Conservation (phyloP, 2,329 filamentous ascomycete genomes). For the Paraphaeosphaeria sporulosa region DNA sequence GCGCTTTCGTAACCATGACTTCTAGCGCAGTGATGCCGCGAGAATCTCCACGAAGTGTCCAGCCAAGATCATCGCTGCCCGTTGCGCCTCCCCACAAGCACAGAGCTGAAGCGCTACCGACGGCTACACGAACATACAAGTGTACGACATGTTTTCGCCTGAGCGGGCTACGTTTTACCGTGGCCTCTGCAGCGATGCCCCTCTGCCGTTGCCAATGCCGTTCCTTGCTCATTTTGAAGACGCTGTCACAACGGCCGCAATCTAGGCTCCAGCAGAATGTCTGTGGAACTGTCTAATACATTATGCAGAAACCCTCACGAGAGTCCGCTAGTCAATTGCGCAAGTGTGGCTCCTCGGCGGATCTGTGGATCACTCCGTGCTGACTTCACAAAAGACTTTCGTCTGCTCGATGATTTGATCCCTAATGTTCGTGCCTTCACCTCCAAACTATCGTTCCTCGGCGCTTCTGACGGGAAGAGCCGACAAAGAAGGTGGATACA, state of each 20-base stretch:
- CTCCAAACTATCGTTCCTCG: constrained; percentile 6
- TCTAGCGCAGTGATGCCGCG: too few relatives aligned
- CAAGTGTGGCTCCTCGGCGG: constrained; percentile 2
- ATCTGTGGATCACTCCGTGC: background rate
- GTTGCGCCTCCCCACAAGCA: constrained; percentile 1
- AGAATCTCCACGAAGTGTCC: background rate
- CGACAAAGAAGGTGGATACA: background rate
- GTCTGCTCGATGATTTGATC: background rate
- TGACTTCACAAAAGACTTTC: background rate
- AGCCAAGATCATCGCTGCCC: background rate
- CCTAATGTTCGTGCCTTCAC: background rate
- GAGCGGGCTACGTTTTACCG: background rate
- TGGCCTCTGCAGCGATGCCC: background rate
- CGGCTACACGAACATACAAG: background rate
- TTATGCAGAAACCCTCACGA: background rate
- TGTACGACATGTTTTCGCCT: background rate
- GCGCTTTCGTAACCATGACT: background rate
- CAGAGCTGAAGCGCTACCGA: background rate
- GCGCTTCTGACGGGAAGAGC: constrained; percentile 8
- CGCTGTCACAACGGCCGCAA: background rate
- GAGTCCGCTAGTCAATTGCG: constrained; percentile 3
- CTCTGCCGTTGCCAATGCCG: too few relatives aligned
- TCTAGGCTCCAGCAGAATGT: background rate
- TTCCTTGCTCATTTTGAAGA: background rate
- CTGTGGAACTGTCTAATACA: background rate